Base-by-base conservation (phyloP, 1,284 basidiomycete species). In the Austropuccinia psidii region DNA sequence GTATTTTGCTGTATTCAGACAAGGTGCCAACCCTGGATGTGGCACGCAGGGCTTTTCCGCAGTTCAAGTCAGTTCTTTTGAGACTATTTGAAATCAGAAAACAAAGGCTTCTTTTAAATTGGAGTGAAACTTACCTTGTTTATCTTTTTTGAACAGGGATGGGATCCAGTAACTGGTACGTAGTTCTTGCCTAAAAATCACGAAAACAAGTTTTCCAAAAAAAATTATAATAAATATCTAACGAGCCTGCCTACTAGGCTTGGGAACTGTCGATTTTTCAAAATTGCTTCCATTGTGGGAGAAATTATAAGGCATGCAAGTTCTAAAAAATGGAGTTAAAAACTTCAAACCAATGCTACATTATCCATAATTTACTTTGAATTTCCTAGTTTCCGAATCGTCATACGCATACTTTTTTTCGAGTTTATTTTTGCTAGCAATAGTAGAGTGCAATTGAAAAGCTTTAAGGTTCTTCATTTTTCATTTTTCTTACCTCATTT, bases 1-100 rank as follows among this genome's bases (percentile, higher is more conserved):
- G 17, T 41, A 2, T 58, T 27, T 41, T 27, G 31, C 21, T 8
- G 21, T 8, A 35, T 61, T 45, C 19, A 70, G 68, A 35, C 55
- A 73, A 2, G 87, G 86, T 1, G 83, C 83, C 67, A 86, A 85
- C 75, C 83, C 84, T 0, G 86, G 86, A 77, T 76, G 75, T 41
- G 85, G 85, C 3, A 87, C 85, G 1, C 82, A 74, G 21, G 79
- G 79, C 0, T 80, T 80, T 73, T 70, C 52, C 35, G 84, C 84
- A 11, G 82, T 83, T 4, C 39, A 47, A 17, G 85, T 70, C 43
- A 70, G 68, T 70, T 11, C 55, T 17, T 1, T 19, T 49, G 4
- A 9, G n/a, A 43, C 4, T 50, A 17, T 13, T 33, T 41, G 21
- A 29, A n/a, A 17, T 17, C 21, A 47, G 9, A 7, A 35, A 15